A percentile compares a stretch with the other conserved stretches of the same genome.
These are phyloP conservation scores for Chaetomium globosum DNA, from an alignment of 2,329 filamentous ascomycete species.

Conservation along the genomic window DNA sequence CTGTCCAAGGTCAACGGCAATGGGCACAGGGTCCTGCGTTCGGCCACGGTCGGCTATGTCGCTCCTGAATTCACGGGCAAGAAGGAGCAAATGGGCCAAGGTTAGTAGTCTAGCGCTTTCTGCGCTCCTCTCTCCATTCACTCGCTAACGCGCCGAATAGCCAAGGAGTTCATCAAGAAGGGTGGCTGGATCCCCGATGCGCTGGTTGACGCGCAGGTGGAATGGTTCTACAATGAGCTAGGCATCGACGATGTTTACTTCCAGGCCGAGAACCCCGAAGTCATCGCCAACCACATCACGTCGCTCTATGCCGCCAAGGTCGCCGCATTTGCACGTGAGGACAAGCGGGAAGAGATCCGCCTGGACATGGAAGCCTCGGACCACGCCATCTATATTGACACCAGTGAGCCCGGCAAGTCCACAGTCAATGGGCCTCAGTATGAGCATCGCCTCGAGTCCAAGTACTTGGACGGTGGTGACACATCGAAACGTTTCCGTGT, in stretches of 20 bases:
- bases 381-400: conserved; percentile 98
- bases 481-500: conserved; percentile 80
- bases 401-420: conserved; percentile 83
- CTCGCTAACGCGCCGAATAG: conserved; percentile 47
- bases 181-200: conserved; percentile 84
- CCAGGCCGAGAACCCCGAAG: conserved; percentile 80
- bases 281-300: conserved; percentile 91
- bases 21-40: conserved; percentile 75
- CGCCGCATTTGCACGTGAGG: conserved; percentile 86
- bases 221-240: conserved; percentile 97
- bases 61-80: conserved; percentile 94
- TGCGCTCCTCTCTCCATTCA: neutral
- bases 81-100: conserved; percentile 81
- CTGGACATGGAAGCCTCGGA: conserved; percentile 93
- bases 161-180: conserved; percentile 76
- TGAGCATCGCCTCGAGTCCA: conserved; percentile 89
- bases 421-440: conserved; percentile 81
- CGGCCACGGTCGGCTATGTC: conserved; percentile 90
- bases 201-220: conserved; percentile 81
- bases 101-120: conserved; percentile 48
- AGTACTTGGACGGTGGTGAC: conserved; percentile 84
- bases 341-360: conserved; percentile 91
- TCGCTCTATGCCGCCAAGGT: conserved; percentile 97
- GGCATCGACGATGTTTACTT: conserved; percentile 99
- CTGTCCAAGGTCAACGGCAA: conserved; percentile 56